Evolutionary conservation across 2,329 filamentous ascomycete species (phyloP).

Genomic region (Colletotrichum lentis): DNA sequence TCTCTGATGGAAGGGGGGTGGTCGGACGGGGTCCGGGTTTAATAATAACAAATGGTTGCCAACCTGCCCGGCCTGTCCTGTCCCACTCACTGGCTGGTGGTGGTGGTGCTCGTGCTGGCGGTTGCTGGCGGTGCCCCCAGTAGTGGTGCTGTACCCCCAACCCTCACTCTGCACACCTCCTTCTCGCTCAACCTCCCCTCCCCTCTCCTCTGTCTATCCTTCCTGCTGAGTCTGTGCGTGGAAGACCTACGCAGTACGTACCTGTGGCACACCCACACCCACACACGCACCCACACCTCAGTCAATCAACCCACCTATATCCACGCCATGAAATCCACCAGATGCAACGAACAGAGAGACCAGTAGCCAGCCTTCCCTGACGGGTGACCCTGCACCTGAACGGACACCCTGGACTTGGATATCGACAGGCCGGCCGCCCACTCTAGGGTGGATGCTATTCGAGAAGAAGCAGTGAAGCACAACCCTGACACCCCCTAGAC

Average conservation of each 20-base stretch:
- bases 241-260: conserved; percentile 15
- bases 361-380: conserved; percentile 34
- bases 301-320: conserved; percentile 17
- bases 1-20: conserved; percentile 39
- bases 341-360: conserved; percentile 28
- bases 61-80: conserved; percentile 18
- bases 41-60: conserved; percentile 40
- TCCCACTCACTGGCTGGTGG: conserved; percentile 2
- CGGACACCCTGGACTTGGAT: conserved; percentile 17
- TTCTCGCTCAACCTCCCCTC: conserved; percentile 5
- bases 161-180: conserved; percentile 17
- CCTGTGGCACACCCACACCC: conserved; percentile 1
- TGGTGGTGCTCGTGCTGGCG: conserved; percentile 12
- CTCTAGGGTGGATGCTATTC: not conserved
- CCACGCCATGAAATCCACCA: conserved; percentile 26
- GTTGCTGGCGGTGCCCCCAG: not conserved
- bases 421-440: conserved; percentile 8
- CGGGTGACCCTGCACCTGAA: conserved; percentile 31
- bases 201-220: not conserved
- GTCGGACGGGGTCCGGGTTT: conserved; percentile 41
- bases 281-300: not conserved
- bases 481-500: conserved; percentile 28
- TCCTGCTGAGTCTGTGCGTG: not conserved
- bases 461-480: conserved; percentile 1
- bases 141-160: conserved; percentile 7